These are phyloP conservation scores for Biscutella auriculata DNA, from an alignment of 441 rosid genomes.

Conservation along the genomic window DNA sequence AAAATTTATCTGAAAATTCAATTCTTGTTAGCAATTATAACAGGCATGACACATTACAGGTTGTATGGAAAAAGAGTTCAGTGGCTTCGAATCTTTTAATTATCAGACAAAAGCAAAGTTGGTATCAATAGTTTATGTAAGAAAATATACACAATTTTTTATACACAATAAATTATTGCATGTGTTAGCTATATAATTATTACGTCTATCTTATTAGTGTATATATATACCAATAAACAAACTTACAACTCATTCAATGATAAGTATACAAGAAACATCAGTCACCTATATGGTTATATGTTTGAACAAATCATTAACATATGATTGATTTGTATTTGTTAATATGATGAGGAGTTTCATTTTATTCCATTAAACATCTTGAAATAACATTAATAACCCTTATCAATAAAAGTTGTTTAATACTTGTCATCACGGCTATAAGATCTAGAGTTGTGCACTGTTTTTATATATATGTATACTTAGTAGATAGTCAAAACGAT, in stretches of 20 bases:
- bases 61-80: background rate
- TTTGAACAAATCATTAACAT: background rate
- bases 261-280: background rate
- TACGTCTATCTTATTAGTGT: background rate
- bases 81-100: too few relatives aligned
- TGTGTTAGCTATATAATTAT: background rate
- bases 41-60: background rate
- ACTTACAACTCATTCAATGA: conserved; percentile 7
- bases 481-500: conserved; percentile 9
- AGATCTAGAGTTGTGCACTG: background rate
- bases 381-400: background rate
- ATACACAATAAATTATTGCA: background rate
- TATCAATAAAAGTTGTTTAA: background rate
- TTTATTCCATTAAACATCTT: background rate
- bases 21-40: background rate
- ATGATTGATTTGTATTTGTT: background rate
- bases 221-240: background rate
- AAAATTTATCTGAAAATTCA: background rate
- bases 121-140: background rate
- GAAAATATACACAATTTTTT: background rate
- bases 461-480: background rate
- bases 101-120: background rate
- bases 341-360: background rate
- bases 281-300: background rate
- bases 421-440: background rate